Conservation (phyloP, 805 yeast species). For the Cyberlindnera japonica region DNA sequence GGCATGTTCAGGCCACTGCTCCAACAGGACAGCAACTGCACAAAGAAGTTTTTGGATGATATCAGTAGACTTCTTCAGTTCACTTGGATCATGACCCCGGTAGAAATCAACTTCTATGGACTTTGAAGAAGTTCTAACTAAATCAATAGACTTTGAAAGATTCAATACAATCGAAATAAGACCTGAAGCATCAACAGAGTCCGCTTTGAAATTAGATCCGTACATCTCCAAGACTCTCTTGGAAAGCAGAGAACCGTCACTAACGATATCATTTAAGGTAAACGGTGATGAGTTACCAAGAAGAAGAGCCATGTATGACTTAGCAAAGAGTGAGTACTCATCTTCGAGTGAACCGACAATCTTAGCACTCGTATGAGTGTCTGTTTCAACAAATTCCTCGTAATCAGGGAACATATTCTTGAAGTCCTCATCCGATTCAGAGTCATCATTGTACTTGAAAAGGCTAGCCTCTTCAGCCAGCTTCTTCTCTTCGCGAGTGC, state of each 20-base stretch:
- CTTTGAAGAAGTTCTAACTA: constrained; percentile 26
- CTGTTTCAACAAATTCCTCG: constrained; percentile 54
- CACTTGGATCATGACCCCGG: constrained; percentile 53
- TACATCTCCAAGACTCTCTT: constrained; percentile 28
- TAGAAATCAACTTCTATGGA: constrained; percentile 55
- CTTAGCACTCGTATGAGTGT: constrained; percentile 23
- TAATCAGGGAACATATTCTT: constrained; percentile 81
- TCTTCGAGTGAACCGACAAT: constrained; percentile 38
- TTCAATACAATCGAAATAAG: constrained; percentile 35
- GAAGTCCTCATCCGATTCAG: constrained; percentile 79
- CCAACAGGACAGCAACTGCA: constrained; percentile 44
- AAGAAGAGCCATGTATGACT: constrained; percentile 44
- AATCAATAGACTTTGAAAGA: constrained; percentile 32
- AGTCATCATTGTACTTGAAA: constrained; percentile 61
- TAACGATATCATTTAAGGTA: constrained; percentile 31
- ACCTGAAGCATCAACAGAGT: constrained; percentile 27
- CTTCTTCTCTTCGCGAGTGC: constrained; percentile 61
- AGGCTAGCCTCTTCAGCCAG: constrained; percentile 57
- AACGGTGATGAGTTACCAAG: constrained; percentile 15
- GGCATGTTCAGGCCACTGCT: constrained; percentile 94
- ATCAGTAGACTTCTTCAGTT: constrained; percentile 55
- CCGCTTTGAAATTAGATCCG: constrained; percentile 20
- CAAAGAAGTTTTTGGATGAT: constrained; percentile 43
- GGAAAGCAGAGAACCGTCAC: constrained; percentile 38
- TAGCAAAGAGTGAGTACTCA: constrained; percentile 45